A percentile compares a stretch with the other conserved stretches of the same genome.
These are phyloP conservation scores for Fusarium fracticaudum DNA, from an alignment of 2,329 filamentous ascomycete genomes.

Conservation along the genomic window DNA sequence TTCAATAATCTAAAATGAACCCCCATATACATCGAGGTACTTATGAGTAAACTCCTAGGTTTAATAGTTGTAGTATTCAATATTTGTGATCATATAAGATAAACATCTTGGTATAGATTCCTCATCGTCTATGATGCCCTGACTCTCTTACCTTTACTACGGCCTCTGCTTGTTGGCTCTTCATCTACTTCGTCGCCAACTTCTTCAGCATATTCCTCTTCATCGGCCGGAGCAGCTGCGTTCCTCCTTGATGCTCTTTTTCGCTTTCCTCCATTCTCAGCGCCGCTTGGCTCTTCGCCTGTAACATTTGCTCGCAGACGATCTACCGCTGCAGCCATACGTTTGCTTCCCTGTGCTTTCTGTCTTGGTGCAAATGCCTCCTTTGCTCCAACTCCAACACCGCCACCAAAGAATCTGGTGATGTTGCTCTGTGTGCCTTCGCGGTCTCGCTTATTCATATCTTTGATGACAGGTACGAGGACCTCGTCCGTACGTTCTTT, in stretches of 20 bases:
- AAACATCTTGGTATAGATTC: not conserved
- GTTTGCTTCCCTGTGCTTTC: constrained; percentile 70
- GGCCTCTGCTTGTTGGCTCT: not conserved
- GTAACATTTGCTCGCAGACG: constrained; percentile 62
- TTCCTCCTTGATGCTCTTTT: constrained; percentile 34
- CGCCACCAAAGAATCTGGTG: constrained; percentile 87
- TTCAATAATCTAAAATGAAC: not conserved
- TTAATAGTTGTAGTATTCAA: not conserved
- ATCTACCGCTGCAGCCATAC: constrained; percentile 79
- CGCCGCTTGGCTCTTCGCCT: constrained; percentile 10
- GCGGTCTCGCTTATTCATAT: constrained; percentile 88
- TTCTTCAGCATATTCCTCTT: constrained; percentile 27
- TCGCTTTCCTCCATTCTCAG: constrained; percentile 34
- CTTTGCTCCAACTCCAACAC: constrained; percentile 72
- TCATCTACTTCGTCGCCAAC: constrained; percentile 23
- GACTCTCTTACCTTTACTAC: constrained; percentile 30
- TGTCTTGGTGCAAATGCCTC: constrained; percentile 77
- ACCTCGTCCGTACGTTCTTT: constrained; percentile 95
- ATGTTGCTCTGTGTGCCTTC: constrained; percentile 98
- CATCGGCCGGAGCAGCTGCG: constrained; percentile 22
- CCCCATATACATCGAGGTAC: not conserved
- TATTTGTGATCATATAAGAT: not conserved
- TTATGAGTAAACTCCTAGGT: not conserved
- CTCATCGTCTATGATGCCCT: constrained; percentile 27
- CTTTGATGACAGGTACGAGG: constrained; percentile 90